Evolutionary conservation across 257 asterid species (phyloP), one percentile per base, ranked within the genome.

Genomic region (Nicotiana sylvestris): DNA sequence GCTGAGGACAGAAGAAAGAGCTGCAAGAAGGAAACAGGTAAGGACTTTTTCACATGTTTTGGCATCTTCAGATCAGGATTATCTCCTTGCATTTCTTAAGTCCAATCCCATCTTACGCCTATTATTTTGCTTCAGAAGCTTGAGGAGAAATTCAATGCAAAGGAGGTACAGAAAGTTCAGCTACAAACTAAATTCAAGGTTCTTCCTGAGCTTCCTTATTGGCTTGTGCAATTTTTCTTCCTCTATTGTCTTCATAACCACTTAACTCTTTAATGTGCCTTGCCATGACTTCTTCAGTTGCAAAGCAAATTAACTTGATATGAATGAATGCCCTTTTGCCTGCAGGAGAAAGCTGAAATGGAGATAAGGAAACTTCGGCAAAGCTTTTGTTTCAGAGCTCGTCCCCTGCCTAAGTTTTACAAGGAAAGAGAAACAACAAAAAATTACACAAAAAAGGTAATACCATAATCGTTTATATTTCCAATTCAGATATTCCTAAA

Each of bases 21-120:
- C 97, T 81, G 89, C 97, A 80, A 92, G 88, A 90, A 91, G 99
- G 86, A 94, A 92, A 87, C 98, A 95, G 94, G 99, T 87, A 89
- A 83, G 89, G 37, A 9, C 10, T 78, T 12, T 27, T 46, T 13
- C 6, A 27, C 16, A 7, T 0, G 16, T 74, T 49, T 51, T 51
- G 43, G 15, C 80, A 27, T 74, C 46, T 74, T 74, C 16, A 30
- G 39, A 70, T 69, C 18, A 25, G 62, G 80, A 49, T 2, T 49
- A 27, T 74, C 62, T 74, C 1, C 8, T 2, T 27, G 9, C 16
- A 1, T 74, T 74, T 74, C 27, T 0, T 7, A 27, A 7, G 43
- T 74, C 1, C 46, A 25, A 74, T 74, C 43, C 46, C 79, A 25
- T 72, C 39, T 72, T 46, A 46, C 60, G 27, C 25, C 43, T 51